Conservation (phyloP, 202 grass and related monocot species). For the Dendrocalamus latiflorus region DNA sequence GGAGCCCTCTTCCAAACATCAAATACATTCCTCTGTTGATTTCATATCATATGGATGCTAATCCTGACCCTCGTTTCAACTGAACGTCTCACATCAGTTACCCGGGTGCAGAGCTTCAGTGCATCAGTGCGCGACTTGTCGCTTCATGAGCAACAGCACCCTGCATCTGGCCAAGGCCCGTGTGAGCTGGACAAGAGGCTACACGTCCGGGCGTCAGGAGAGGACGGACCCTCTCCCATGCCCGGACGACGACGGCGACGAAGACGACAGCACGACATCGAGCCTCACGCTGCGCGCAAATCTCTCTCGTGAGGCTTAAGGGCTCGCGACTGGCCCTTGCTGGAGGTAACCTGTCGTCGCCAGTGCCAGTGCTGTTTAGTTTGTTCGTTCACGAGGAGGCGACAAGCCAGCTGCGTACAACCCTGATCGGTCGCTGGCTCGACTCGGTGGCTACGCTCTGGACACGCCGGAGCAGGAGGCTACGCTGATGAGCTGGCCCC, state of each 20-base stretch:
- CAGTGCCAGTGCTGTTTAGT: no score
- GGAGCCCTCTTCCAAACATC: not conserved
- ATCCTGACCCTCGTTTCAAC: conserved; percentile 17
- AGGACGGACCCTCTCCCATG: not conserved
- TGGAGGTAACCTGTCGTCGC: no score
- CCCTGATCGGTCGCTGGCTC: no score
- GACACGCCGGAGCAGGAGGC: no score
- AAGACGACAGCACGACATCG: not conserved
- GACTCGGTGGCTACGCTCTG: no score
- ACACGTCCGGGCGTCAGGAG: conserved; percentile 4
- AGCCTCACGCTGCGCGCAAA: conserved; percentile 9
- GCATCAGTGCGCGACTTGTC: conserved; percentile 31
- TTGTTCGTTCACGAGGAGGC: no score
- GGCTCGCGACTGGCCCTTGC: no score
- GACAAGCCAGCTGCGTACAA: no score
- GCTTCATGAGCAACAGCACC: conserved; percentile 36
- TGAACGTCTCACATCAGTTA: not conserved
- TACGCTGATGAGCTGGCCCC: no score
- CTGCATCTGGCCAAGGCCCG: not conserved
- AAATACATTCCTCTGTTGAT: not conserved
- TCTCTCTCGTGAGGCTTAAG: no score
- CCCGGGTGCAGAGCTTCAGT: conserved; percentile 13
- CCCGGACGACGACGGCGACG: no score
- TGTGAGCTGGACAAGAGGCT: not conserved
- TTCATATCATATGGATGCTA: not conserved